These are phyloP conservation scores for Diaporthe helianthi DNA, from an alignment of 2,329 filamentous ascomycete species.

Conservation along the genomic window DNA sequence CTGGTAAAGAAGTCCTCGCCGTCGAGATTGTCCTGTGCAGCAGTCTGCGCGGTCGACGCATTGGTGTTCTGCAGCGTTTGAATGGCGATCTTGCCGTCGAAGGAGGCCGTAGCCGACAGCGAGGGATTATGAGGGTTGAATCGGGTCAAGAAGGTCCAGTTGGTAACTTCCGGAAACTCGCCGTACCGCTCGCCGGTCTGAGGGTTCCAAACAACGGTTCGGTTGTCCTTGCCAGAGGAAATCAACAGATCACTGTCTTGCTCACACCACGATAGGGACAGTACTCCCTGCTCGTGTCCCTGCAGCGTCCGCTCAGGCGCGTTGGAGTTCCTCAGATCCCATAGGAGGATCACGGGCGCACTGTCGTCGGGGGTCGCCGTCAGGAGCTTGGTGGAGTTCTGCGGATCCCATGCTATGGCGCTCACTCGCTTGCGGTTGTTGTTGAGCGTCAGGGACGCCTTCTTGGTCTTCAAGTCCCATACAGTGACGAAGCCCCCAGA, in stretches of 20 bases:
- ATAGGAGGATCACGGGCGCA: constrained; percentile 86
- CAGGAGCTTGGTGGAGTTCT: constrained; percentile 90
- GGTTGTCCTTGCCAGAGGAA: constrained; percentile 96
- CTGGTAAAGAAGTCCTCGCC: constrained; percentile 97
- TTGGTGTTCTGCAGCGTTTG: constrained; percentile 96
- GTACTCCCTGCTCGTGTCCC: constrained; percentile 92
- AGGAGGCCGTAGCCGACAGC: constrained; percentile 92
- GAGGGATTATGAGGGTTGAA: constrained; percentile 95
- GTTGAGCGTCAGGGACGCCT: constrained; percentile 94
- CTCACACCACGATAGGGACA: constrained; percentile 94
- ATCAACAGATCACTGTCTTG: constrained; percentile 89
- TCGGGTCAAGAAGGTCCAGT: constrained; percentile 96
- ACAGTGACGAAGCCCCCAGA: constrained; percentile 95
- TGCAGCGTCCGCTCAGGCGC: constrained; percentile 87
- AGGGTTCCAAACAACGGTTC: constrained; percentile 95
- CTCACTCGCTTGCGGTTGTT: constrained; percentile 94
- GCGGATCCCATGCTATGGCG: constrained; percentile 96
- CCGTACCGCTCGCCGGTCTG: constrained; percentile 87
- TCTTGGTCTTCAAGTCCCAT: constrained; percentile 98
- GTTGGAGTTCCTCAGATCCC: constrained; percentile 96
- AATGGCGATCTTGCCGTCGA: constrained; percentile 93
- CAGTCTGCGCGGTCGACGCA: constrained; percentile 71
- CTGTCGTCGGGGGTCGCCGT: constrained; percentile 92
- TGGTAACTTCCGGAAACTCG: constrained; percentile 97
- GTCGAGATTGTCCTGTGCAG: constrained; percentile 74